phyloP scores from a whole-genome alignment of 2,329 filamentous ascomycete species.

The Trichoderma guizhouense region DNA sequence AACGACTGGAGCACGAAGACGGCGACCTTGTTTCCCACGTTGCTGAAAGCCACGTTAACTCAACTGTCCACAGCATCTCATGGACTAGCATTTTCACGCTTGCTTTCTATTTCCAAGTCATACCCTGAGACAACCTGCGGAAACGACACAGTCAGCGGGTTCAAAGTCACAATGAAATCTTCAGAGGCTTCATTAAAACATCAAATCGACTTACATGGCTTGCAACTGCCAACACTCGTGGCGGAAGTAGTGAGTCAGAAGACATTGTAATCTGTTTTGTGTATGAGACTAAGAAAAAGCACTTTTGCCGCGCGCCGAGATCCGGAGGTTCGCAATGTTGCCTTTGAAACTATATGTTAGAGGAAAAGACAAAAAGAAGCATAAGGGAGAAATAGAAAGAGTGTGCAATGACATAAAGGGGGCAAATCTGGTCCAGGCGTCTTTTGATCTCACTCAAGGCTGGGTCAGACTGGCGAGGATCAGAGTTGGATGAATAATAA shows the following conservation, averaged over 20 bases:
- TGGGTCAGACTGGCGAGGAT: not conserved
- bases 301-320: not conserved
- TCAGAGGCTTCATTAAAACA: not conserved
- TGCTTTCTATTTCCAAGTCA: conserved; percentile 3
- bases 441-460: not conserved
- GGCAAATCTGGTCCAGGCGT: not conserved
- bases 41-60: conserved; percentile 50
- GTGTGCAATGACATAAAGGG: not conserved
- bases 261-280: conserved; percentile 1
- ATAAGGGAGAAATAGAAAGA: not conserved
- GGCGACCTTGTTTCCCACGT: conserved; percentile 97
- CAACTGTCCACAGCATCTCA: not conserved
- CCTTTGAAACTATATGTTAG: not conserved
- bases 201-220: conserved; percentile 73
- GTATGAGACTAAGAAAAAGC: not conserved
- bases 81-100: conserved; percentile 9
- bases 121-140: conserved; percentile 45
- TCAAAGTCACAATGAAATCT: not conserved
- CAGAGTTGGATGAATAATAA: conserved; percentile 11
- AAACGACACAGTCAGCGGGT: not conserved
- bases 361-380: not conserved
- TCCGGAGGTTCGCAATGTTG: not conserved
- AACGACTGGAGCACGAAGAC: conserved; percentile 91
- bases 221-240: conserved; percentile 77
- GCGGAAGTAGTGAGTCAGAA: conserved; percentile 45